A percentile compares a stretch with the other conserved stretches of the same genome.
Evolutionary conservation across 306 rosid species (phyloP).

Genomic region (Citrullus mucosospermus): DNA sequence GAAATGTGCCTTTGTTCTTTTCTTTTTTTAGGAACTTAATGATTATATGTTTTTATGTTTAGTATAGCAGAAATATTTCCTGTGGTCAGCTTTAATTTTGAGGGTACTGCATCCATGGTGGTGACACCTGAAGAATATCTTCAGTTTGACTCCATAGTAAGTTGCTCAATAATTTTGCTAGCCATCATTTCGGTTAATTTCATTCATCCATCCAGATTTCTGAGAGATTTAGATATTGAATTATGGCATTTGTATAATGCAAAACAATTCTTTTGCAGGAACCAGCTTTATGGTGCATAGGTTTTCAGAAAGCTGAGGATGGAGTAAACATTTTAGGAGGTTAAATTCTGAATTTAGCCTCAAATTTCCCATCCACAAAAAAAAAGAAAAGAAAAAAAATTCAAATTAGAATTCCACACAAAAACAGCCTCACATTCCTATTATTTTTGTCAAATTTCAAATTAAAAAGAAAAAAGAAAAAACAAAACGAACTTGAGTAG

Average conservation of each 20-base stretch:
- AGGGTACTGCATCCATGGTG: constrained; percentile 66
- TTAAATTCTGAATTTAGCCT: constrained; percentile 11
- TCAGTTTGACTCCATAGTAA: constrained; percentile 38
- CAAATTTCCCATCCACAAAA: background rate
- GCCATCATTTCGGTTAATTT: background rate
- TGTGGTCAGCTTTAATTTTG: constrained; percentile 66
- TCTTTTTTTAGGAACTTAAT: constrained; percentile 17
- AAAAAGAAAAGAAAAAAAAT: too few species aligned
- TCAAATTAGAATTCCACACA: too few species aligned
- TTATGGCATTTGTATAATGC: background rate
- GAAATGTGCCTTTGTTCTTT: background rate
- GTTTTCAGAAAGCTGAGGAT: constrained; percentile 65
- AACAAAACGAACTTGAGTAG: background rate
- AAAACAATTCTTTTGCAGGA: constrained; percentile 26
- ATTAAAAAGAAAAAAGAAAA: too few species aligned
- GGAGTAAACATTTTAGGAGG: constrained; percentile 86
- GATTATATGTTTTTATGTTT: constrained; percentile 18
- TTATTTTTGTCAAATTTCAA: background rate
- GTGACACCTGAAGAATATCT: constrained; percentile 87
- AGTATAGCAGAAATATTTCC: constrained; percentile 66
- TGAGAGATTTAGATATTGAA: background rate
- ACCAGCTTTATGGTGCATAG: constrained; percentile 70
- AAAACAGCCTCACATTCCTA: background rate
- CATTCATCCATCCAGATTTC: background rate
- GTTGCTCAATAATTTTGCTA: constrained; percentile 7